Conservation (phyloP, 2,329 filamentous ascomycete genomes). For the Blumeria graminis region DNA sequence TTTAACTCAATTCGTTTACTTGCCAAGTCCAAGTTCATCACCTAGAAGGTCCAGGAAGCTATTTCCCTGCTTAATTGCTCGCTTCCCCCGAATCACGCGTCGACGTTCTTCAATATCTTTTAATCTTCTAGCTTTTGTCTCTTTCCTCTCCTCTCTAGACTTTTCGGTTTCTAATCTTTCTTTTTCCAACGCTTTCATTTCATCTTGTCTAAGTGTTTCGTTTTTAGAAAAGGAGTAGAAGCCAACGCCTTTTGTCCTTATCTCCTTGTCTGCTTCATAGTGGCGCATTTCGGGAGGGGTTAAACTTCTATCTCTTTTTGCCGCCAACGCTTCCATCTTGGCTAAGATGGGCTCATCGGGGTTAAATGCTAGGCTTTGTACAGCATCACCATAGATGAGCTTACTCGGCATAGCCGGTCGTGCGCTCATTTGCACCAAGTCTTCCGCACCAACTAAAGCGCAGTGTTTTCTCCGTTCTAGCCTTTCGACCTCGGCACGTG, state of each 20-base stretch:
- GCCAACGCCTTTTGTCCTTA: constrained; percentile 66
- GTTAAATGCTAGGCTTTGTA: constrained; percentile 66
- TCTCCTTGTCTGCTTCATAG: constrained; percentile 67
- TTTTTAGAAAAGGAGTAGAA: constrained; percentile 80
- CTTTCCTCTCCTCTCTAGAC: constrained; percentile 23
- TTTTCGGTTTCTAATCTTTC: constrained; percentile 42
- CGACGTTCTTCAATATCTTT: constrained; percentile 36
- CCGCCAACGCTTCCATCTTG: constrained; percentile 56
- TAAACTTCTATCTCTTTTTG: constrained; percentile 50
- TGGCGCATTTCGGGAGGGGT: constrained; percentile 64
- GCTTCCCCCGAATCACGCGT: constrained; percentile 20
- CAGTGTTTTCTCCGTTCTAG: constrained; percentile 32
- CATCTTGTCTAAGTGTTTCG: constrained; percentile 32
- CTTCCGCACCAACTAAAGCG: constrained; percentile 28
- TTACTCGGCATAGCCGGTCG: constrained; percentile 39
- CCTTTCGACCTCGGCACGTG: constrained; percentile 39
- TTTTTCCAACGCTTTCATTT: constrained; percentile 54
- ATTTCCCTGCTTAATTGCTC: constrained; percentile 45
- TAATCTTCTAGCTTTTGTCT: constrained; percentile 31
- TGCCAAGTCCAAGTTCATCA: constrained; percentile 5
- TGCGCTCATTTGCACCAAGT: constrained; percentile 44
- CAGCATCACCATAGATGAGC: constrained; percentile 63
- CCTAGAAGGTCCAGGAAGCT: constrained; percentile 41
- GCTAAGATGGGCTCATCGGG: constrained; percentile 37
- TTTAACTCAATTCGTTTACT: too few species aligned